phyloP scores from a whole-genome alignment of 305 asterid species.

The Solanum aculeatissimum region DNA sequence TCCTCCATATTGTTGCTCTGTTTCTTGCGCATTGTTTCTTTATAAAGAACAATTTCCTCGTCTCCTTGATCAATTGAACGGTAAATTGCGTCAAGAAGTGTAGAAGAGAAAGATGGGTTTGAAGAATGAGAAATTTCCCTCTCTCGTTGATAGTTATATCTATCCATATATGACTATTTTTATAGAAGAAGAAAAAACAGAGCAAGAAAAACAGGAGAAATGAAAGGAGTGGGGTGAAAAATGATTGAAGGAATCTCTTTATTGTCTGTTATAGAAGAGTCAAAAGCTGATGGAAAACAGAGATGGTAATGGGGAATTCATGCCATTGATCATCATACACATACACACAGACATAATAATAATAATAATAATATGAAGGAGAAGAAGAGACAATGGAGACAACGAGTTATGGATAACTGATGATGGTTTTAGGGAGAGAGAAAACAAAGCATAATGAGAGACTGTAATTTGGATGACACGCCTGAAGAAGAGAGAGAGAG shows the following conservation, averaged over 20 bases:
- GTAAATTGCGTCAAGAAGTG: conserved; percentile 73
- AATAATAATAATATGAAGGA: background rate
- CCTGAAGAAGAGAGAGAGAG: conserved; percentile 7
- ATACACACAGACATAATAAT: background rate
- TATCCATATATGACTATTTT: conserved; percentile 20
- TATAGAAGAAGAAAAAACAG: background rate
- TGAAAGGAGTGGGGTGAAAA: background rate
- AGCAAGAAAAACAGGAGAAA: background rate
- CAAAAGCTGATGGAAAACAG: conserved; percentile 41
- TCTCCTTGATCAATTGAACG: conserved; percentile 63
- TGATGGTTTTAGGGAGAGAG: background rate
- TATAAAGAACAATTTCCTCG: conserved; percentile 18
- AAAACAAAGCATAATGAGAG: conserved; percentile 16
- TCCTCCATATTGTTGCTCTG: conserved; percentile 32
- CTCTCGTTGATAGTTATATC: conserved; percentile 12
- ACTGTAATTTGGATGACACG: conserved; percentile 20
- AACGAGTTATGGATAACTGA: background rate
- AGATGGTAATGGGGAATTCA: conserved; percentile 16
- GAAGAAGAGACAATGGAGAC: conserved; percentile 1
- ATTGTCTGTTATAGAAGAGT: conserved; percentile 43
- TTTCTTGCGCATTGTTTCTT: conserved; percentile 38
- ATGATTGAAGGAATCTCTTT: conserved; percentile 15
- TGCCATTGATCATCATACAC: background rate
- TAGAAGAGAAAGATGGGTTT: conserved; percentile 74
- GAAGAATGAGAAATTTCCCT: conserved; percentile 11